Percentiles rank a stretch among this genome's conserved stretches.
phyloP scores from a whole-genome alignment of 2,329 filamentous ascomycete species.

The Ilyonectria mors-panacis region DNA sequence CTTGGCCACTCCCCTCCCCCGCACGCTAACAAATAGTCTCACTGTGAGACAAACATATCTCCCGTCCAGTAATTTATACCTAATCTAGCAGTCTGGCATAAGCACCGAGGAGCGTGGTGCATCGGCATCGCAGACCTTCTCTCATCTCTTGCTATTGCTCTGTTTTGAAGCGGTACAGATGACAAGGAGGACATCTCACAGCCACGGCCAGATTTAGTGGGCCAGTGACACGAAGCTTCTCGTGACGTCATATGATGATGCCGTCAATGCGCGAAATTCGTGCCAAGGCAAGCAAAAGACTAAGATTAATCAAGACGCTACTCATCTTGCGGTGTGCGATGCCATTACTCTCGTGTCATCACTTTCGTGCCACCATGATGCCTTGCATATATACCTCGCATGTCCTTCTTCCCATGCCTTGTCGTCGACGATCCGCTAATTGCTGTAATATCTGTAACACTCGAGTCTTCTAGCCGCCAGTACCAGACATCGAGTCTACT shows the following conservation, averaged over 20 bases:
- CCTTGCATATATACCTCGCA: no score
- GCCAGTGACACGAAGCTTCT: neutral
- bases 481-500: neutral
- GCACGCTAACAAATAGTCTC: no score
- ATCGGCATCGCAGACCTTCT: no score
- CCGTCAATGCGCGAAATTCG: slow-evolving; percentile 8
- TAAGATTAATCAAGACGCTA: slow-evolving; percentile 1
- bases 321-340: slow-evolving; percentile 14
- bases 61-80: no score
- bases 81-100: no score
- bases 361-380: neutral
- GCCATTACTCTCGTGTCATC: neutral
- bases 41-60: no score
- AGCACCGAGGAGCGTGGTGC: no score
- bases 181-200: no score
- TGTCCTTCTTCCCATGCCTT: neutral
- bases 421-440: neutral
- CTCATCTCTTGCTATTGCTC: no score
- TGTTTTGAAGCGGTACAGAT: no score
- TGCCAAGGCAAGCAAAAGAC: neutral
- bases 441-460: neutral
- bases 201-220: no score
- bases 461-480: neutral
- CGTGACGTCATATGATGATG: slow-evolving; percentile 12
- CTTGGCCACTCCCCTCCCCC: no score